These are phyloP conservation scores for Debaryomyces sp. DNA, from an alignment of 1,139 yeast genomes.

Conservation along the genomic window DNA sequence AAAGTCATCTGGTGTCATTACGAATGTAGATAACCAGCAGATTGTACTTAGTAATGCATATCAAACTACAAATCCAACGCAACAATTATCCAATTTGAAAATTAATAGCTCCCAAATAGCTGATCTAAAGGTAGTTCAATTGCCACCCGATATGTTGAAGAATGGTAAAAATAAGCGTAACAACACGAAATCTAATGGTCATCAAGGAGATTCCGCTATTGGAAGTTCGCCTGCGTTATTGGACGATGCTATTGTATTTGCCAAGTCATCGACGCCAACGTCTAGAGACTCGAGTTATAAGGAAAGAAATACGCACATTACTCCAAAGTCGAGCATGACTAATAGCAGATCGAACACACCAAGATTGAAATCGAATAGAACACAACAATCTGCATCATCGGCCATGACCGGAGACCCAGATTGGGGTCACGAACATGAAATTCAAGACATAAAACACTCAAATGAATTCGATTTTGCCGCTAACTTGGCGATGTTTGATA, in stretches of 20 bases:
- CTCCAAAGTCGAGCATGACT: conserved; percentile 1
- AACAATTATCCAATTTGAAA: conserved; percentile 23
- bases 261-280: conserved; percentile 18
- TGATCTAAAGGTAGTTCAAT: conserved; percentile 52
- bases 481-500: conserved; percentile 81
- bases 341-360: conserved; percentile 20
- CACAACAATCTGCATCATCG: conserved; percentile 9
- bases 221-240: conserved; percentile 10
- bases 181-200: conserved; percentile 5
- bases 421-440: conserved; percentile 54
- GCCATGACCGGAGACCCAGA: conserved; percentile 28
- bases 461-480: conserved; percentile 88
- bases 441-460: conserved; percentile 48
- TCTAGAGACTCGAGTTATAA: conserved; percentile 9
- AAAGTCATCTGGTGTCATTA: conserved; percentile 48
- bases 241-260: conserved; percentile 33
- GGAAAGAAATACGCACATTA: conserved; percentile 2
- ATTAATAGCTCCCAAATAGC: conserved; percentile 39
- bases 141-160: conserved; percentile 42
- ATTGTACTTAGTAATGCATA: conserved; percentile 42
- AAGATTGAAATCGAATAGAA: conserved; percentile 11
- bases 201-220: conserved; percentile 6
- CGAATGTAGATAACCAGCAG: conserved; percentile 42
- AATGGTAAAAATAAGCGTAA: conserved; percentile 9
- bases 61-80: conserved; percentile 21